Conservation (phyloP, 257 asterid species). For the Gentiana straminea region DNA sequence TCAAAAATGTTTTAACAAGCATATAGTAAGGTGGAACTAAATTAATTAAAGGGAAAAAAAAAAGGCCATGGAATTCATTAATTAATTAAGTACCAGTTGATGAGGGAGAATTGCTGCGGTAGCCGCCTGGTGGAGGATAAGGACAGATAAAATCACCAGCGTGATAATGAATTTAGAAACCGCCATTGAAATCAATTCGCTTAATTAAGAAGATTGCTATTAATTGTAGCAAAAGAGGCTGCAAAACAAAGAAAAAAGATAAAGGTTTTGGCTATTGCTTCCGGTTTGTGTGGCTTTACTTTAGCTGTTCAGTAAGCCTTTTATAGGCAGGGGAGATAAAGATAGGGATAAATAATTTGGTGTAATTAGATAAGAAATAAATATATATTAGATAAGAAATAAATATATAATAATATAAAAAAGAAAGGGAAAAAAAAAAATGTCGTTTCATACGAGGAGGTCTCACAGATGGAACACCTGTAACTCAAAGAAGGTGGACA, state of each 20-base stretch:
- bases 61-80: not conserved
- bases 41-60: not conserved
- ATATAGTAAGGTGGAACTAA: no score
- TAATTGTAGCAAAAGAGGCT: not conserved
- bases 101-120: slow-evolving; percentile 40
- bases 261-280: not conserved
- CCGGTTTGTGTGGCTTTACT: not conserved
- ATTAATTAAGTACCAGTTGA: slow-evolving; percentile 21
- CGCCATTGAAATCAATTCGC: slow-evolving; percentile 25
- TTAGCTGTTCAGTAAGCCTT: not conserved
- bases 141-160: slow-evolving; percentile 29
- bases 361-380: no score
- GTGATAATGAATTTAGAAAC: slow-evolving; percentile 27
- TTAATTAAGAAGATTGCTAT: not conserved
- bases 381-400: no score
- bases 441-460: no score
- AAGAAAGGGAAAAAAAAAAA: no score
- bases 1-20: no score
- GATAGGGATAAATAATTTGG: not conserved
- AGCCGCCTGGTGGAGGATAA: slow-evolving; percentile 36
- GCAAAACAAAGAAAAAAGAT: not conserved
- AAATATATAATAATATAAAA: no score
- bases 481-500: no score
- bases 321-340: slow-evolving; percentile 5
- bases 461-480: no score